Evolutionary conservation across 2,329 filamentous ascomycete genomes (phyloP), one percentile per base, ranked within the genome.

Genomic region (Colletotrichum eremochloae): DNA sequence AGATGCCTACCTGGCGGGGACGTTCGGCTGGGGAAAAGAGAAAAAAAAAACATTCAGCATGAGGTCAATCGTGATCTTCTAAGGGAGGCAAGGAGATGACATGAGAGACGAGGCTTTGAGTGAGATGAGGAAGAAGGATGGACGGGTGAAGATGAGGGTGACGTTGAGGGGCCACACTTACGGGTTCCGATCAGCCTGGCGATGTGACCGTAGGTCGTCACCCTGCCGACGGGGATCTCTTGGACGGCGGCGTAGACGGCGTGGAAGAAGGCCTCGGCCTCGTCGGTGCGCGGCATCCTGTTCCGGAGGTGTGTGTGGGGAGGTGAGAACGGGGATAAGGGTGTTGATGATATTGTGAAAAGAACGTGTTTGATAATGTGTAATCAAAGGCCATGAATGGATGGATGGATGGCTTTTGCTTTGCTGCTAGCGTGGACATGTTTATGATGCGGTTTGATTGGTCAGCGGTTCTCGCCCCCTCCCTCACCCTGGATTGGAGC

Each of bases 131-230:
- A 40, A 2, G 29, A 31, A 15, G 18, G 5, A 52, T n/a, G 50
- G 29, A 44, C 6, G 18, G 18, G 42, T 1, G 42, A 44, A 20
- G 7, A 18, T 15, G 15, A 8, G 2, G 14, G 15, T 15, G 42
- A 18, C 1, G 18, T 24, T 24, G 58, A 67, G 15, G 29, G 55
- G 14, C 42, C 18, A 7, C 0, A 83, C 89, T 78, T 83, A 95
- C 93, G 93, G 48, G 90, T 93, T 56, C 93, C 93, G 11, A 95
- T 82, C 6, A 95, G 85, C 71, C 83, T 85, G 50, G 93, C 93
- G 74, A 95, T 94, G 80, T 95, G 93, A 2, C 93, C 94, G 80
- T 98, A 98, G 58, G 90, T 94, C 1, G 95, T 98, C 53, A 98
- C 95, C 79, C 88, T 93, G 73, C 96, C 96, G 11, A 82, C 79